Evolutionary conservation across 495 filamentous ascomycete genomes (phyloP).

Genomic region (Penicilliopsis zonata): DNA sequence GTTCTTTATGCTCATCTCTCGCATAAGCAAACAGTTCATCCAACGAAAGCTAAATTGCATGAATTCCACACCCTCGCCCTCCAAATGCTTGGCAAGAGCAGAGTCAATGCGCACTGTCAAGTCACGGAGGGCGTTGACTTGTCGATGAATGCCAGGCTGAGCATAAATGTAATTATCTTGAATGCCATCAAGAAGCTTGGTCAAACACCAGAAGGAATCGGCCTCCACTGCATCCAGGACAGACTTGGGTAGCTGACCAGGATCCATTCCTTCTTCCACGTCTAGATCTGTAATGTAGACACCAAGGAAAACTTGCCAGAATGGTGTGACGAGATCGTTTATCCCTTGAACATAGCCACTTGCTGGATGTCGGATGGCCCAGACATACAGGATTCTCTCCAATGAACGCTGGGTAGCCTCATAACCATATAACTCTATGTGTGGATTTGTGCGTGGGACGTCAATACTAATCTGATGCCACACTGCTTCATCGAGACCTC

Average conservation of each 20-base stretch:
- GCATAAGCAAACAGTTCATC: slow-evolving; percentile 99
- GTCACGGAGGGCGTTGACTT: slow-evolving; percentile 79
- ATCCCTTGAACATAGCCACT: slow-evolving; percentile 98
- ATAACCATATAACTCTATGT: slow-evolving; percentile 87
- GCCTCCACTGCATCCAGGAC: slow-evolving; percentile 96
- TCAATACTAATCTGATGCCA: slow-evolving; percentile 99
- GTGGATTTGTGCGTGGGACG: slow-evolving; percentile 92
- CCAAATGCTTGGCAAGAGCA: slow-evolving; percentile 73
- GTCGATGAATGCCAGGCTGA: slow-evolving; percentile 90
- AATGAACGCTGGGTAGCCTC: slow-evolving; percentile 90
- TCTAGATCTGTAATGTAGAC: slow-evolving; percentile 89
- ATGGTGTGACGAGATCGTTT: slow-evolving; percentile 94
- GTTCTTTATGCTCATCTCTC: slow-evolving; percentile 89
- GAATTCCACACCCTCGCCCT: slow-evolving; percentile 86
- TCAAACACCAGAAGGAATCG: slow-evolving; percentile 96
- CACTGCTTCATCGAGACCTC: slow-evolving; percentile 85
- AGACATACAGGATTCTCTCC: slow-evolving; percentile 91
- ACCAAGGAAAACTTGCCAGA: slow-evolving; percentile 94
- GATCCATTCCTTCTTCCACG: slow-evolving; percentile 90
- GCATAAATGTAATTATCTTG: slow-evolving; percentile 98
- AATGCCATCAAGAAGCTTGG: slow-evolving; percentile 91
- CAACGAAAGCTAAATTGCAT: slow-evolving; percentile 98
- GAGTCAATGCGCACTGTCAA: slow-evolving; percentile 82
- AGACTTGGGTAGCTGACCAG: slow-evolving; percentile 77
- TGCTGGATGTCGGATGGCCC: slow-evolving; percentile 94